Percentiles rank a stretch among this genome's conserved stretches.
These are phyloP conservation scores for Diaporthe citriasiana DNA, from an alignment of 2,329 filamentous ascomycete genomes.

Conservation along the genomic window DNA sequence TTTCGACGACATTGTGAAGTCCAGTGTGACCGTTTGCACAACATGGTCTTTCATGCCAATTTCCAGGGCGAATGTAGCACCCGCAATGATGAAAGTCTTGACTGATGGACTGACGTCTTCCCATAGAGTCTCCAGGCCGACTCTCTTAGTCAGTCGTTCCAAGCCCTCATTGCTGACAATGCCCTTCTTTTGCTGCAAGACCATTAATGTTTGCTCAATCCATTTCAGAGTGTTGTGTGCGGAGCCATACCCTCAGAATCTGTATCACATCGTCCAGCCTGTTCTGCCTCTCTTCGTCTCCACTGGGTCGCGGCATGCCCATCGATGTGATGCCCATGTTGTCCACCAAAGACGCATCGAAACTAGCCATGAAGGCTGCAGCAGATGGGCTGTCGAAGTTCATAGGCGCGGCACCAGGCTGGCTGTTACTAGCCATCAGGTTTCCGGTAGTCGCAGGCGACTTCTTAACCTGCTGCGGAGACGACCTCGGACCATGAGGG, in stretches of 20 bases:
- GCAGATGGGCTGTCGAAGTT: conserved; percentile 77
- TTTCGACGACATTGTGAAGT: conserved; percentile 72
- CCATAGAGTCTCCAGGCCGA: conserved; percentile 76
- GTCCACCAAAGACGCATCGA: conserved; percentile 66
- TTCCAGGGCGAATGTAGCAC: conserved; percentile 71
- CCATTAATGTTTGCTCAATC: conserved; percentile 49
- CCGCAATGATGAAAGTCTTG: conserved; percentile 72
- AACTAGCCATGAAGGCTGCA: conserved; percentile 68
- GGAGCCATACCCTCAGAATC: conserved; percentile 60
- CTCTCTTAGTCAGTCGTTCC: conserved; percentile 76
- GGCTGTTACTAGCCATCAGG: conserved; percentile 55
- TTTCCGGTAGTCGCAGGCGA: conserved; percentile 69
- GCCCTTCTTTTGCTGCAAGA: conserved; percentile 62
- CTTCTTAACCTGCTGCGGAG: conserved; percentile 75
- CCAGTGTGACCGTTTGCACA: conserved; percentile 73
- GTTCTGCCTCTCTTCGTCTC: conserved; percentile 68
- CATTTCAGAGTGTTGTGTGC: conserved; percentile 50
- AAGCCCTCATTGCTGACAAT: conserved; percentile 81
- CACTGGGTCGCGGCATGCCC: conserved; percentile 56
- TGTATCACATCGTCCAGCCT: conserved; percentile 66
- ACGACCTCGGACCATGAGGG: conserved; percentile 69
- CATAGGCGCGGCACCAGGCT: conserved; percentile 47
- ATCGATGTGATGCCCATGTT: conserved; percentile 63
- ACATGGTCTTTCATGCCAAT: conserved; percentile 73
- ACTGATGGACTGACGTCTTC: conserved; percentile 63